Evolutionary conservation across 768 basidiomycete species (phyloP).

Genomic region (Lactarius sanguifluus): DNA sequence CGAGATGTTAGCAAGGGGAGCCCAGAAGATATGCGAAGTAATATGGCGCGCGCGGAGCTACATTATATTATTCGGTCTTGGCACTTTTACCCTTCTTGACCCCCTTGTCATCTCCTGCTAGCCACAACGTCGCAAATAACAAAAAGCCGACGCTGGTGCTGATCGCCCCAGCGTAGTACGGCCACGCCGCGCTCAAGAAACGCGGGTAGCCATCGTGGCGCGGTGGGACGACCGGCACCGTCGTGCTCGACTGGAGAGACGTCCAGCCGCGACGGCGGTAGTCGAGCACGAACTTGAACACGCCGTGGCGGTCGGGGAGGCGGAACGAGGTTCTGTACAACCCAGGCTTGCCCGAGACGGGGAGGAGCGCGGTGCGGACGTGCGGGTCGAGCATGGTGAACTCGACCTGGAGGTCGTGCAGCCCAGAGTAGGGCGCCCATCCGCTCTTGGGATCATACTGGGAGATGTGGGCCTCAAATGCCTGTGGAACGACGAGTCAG

Average conservation of each 20-base stretch:
- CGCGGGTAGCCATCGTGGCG: slow-evolving; percentile 94
- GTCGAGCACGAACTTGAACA: slow-evolving; percentile 95
- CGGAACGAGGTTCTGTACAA: slow-evolving; percentile 83
- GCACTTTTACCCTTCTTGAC: slow-evolving; percentile 47
- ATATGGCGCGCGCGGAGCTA: neutral
- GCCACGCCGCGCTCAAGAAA: slow-evolving; percentile 94
- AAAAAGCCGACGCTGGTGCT: slow-evolving; percentile 86
- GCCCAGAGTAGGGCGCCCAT: slow-evolving; percentile 73
- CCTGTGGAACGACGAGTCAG: slow-evolving; percentile 43
- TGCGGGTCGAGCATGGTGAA: slow-evolving; percentile 99
- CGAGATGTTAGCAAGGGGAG: neutral
- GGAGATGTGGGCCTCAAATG: slow-evolving; percentile 72
- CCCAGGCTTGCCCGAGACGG: slow-evolving; percentile 56
- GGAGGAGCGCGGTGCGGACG: slow-evolving; percentile 72
- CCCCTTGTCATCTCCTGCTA: slow-evolving; percentile 76
- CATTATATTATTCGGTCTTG: slow-evolving; percentile 35
- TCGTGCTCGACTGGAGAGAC: slow-evolving; percentile 69
- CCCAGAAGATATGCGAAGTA: neutral
- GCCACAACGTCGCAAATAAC: slow-evolving; percentile 83
- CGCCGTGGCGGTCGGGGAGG: slow-evolving; percentile 93
- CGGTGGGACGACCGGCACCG: slow-evolving; percentile 87
- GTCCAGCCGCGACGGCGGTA: slow-evolving; percentile 79
- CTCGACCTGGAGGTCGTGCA: slow-evolving; percentile 85
- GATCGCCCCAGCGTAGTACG: slow-evolving; percentile 90
- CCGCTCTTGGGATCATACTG: slow-evolving; percentile 53